Evolutionary conservation across 768 basidiomycete species (phyloP), one percentile per base, ranked within the genome.

Genomic region (Agaricus sinodeliciosus): DNA sequence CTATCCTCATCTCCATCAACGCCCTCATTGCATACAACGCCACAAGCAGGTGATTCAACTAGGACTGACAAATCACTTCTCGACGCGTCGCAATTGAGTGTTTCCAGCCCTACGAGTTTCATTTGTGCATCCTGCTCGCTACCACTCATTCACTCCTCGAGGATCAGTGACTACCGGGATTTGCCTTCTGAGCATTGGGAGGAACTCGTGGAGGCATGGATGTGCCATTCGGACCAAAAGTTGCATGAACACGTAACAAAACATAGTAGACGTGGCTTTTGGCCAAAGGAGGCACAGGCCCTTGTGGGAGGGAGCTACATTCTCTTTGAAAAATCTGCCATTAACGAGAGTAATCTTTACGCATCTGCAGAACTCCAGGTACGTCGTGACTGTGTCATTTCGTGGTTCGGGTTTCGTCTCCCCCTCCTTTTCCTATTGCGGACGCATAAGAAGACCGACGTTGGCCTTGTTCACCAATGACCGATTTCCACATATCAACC

Each of bases 141-240:
- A 9, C 84, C 87, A 9, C 69, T 95, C 31, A 77, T 94, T 36
- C 76, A 85, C 35, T 69, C 76, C 0, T 67, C 79, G 4, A 70
- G 67, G 39, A 64, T 81, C 16, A 56, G 55, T 22, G 71, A 67
- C 42, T 98, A 89, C 66, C 80, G 84, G 36, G 94, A 96, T 63
- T 72, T 98, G 11, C 95, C 95, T 3, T 94, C 90, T 3, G 94
- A 97, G 63, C 87, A 98, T 61, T 98, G 95, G 95, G 87, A 92
- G 57, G 95, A 98, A 65, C 82, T 98, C 13, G 82, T 98, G 16
- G 95, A 97, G 57, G 87, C 94, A 6, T 98, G 95, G 95, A 93
- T 98, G 88, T 98, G 95, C 61, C 95, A 97, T 67, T 67, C 83
- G 8, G 93, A 96, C 62, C 93, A 95, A 70, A 83, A 80, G 40